Conservation (phyloP, 176 grass and related monocot species). For the Bonia amplexicaulis region DNA sequence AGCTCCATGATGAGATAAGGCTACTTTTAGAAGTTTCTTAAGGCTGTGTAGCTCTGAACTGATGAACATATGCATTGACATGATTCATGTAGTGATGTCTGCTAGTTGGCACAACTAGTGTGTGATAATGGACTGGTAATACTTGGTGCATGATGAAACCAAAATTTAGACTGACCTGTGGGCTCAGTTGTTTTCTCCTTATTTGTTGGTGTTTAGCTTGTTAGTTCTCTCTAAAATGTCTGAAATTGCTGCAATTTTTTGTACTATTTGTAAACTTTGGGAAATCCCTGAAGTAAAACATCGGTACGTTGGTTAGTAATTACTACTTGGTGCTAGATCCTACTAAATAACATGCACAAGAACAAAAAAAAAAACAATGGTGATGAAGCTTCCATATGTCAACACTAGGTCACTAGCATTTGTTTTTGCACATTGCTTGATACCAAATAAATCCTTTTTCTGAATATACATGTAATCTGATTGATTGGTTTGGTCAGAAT, state of each 20-base stretch:
- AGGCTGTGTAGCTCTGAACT: neutral
- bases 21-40: neutral
- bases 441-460: neutral
- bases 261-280: neutral
- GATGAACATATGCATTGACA: neutral
- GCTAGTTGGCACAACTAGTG: neutral
- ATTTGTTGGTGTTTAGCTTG: neutral
- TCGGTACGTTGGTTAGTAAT: neutral
- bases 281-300: neutral
- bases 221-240: neutral
- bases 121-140: neutral
- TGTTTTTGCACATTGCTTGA: neutral
- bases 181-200: neutral
- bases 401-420: neutral
- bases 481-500: neutral
- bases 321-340: neutral
- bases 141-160: neutral
- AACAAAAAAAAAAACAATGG: neutral
- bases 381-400: neutral
- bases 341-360: neutral
- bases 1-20: neutral
- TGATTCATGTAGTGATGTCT: neutral
- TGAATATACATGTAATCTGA: neutral
- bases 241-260: neutral
- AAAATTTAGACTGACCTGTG: neutral